Percentiles rank a stretch among this genome's conserved stretches.
Evolutionary conservation across 176 grass and related monocot species (phyloP).

Genomic region (Phragmites australis): DNA sequence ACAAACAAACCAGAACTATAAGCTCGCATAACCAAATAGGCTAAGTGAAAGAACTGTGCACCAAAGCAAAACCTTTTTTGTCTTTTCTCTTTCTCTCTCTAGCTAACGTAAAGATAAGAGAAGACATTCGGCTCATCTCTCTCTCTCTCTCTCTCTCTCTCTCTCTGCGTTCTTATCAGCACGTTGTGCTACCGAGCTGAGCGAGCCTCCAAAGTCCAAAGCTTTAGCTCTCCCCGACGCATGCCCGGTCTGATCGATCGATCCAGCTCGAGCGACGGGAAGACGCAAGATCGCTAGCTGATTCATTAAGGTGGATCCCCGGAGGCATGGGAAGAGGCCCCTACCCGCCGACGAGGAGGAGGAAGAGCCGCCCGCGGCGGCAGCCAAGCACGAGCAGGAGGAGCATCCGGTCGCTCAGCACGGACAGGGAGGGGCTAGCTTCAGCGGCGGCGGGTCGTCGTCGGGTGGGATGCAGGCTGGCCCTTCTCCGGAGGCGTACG

Average conservation of each 20-base stretch:
- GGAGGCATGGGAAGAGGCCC: constrained; percentile 85
- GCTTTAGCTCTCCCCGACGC: constrained; percentile 18
- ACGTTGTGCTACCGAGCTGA: not conserved
- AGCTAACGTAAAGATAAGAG: constrained; percentile 28
- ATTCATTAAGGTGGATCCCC: constrained; percentile 83
- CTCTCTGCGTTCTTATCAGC: constrained; percentile 41
- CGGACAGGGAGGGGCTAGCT: not conserved
- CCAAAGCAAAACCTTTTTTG: not conserved
- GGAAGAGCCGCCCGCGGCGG: constrained; percentile 13
- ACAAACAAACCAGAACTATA: too few relatives aligned
- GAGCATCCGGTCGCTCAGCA: not conserved
- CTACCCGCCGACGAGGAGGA: constrained; percentile 67
- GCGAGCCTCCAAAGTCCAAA: constrained; percentile 29
- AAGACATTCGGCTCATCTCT: constrained; percentile 11
- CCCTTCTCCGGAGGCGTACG: constrained; percentile 43
- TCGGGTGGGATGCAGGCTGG: not conserved
- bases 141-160: constrained; percentile 15
- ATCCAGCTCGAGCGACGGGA: not conserved
- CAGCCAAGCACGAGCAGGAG: constrained; percentile 41
- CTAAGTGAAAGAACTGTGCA: not conserved
- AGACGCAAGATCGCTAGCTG: not conserved
- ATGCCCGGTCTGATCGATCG: constrained; percentile 15
- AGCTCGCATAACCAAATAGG: constrained; percentile 15
- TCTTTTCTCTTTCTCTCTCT: not conserved
- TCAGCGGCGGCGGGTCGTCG: not conserved